Evolutionary conservation across 495 filamentous ascomycete genomes (phyloP), one percentile per base, ranked within the genome.

Genomic region (Xylaria scruposa): DNA sequence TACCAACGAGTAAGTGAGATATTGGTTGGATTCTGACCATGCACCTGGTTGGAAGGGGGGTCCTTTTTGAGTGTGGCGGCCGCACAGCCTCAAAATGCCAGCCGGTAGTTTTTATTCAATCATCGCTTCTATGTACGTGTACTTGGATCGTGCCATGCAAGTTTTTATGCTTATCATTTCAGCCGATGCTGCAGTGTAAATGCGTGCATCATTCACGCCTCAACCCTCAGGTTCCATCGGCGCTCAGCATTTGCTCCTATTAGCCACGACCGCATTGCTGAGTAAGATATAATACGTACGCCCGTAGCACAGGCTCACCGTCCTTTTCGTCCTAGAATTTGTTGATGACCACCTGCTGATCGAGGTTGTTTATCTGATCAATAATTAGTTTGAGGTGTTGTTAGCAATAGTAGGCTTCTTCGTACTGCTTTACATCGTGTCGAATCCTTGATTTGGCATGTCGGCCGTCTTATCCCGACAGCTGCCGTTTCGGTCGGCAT

Each of bases 71-170:
- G 64, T 54, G 64, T 67, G 64, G 64, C 47, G 8, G 33, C 10
- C 38, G 65, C 65, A 67, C 49, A 67, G 65, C 65, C 65, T 67
- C 65, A 36, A 67, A 67, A 67, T 67, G 65, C 65, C 65, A 54
- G 64, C 64, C 64, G 64, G 64, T 21, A 56, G 17, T 15, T 53
- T 10, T 13, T 8, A 26, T 49, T 49, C 46, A 13, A 26, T 53
- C 8, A 10, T 19, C 38, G 19, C 38, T 38, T 38, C 36, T 38
- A 38, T 38, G 36, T 38, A 8, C 36, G 8, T 38, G 36, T 38
- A 8, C 36, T 51, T 51, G 62, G 24, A 51, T 66, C 42, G 38
- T 31, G 44, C 29, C 46, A 38, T 65, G 33, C 47, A 24, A 19
- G 21, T 13, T n/a, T 31, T 53, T 40, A 36, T 67, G 47, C 63